Base-by-base conservation (phyloP, 164 flowering plant species). In the Stephania yunnanensis region DNA sequence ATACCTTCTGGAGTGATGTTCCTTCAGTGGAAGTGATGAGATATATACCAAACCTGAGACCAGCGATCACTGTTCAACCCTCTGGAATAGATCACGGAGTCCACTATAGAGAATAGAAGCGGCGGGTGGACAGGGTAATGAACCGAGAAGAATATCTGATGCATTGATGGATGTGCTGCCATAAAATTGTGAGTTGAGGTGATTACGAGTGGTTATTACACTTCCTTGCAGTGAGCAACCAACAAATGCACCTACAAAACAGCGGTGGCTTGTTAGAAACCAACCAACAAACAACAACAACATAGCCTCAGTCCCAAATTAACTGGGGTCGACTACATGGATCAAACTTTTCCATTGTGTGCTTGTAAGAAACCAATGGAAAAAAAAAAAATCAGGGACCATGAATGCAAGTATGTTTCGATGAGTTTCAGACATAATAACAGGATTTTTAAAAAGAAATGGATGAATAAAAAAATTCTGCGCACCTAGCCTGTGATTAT, bases 221-320 rank as follows among this genome's bases (percentile, higher is more conserved):
- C 94, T 92, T 55, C 99, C 97, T 84, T 92, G 90, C 10, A 96
- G 87, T 6, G 97, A 96, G 78, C 98, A 94, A 9, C 99, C 98
- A 64, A 91, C 92, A 84, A 93, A 94, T 10, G 94, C 97, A 82
- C 99, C 99, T 96, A 82, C 29, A 61, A 58, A 55, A 11, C 15
- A 71, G 22, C 65, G 22, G 8, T 13, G 65, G n/a, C 19, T 58
- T 19, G 5, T 5, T 2, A 36, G 20, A 58, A 19, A 10, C 63
- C 63, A 55, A 4, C n/a, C n/a, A n/a, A n/a, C n/a, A n/a, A n/a
- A n/a, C n/a, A n/a, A n/a, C n/a, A n/a, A n/a, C n/a, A n/a, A n/a
- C n/a, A n/a, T n/a, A n/a, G n/a, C n/a, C n/a, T n/a, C n/a, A n/a
- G n/a, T n/a, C n/a, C n/a, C n/a, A n/a, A n/a, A n/a, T n/a, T n/a